A percentile compares a stretch with the other conserved stretches of the same genome.
Evolutionary conservation across 441 rosid species (phyloP).

Genomic region (Hura crepitans): DNA sequence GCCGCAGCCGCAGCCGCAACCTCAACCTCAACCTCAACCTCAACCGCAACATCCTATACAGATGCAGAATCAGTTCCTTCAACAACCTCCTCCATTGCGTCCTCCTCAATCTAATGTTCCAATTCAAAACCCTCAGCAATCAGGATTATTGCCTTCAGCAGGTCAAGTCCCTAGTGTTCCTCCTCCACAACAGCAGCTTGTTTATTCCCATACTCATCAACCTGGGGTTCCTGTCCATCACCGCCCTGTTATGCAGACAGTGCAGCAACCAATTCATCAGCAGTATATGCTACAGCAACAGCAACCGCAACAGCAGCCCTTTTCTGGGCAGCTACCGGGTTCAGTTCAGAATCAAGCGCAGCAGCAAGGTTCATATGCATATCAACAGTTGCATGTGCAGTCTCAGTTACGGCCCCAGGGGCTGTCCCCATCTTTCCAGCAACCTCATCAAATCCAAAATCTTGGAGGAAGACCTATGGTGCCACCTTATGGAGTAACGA

Average conservation of each 20-base stretch:
- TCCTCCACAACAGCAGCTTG: constrained; percentile 37
- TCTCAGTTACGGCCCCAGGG: constrained; percentile 46
- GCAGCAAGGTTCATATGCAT: constrained; percentile 39
- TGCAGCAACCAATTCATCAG: constrained; percentile 40
- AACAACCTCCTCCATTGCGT: constrained; percentile 41
- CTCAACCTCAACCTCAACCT: constrained; percentile 41
- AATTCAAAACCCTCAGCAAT: constrained; percentile 38
- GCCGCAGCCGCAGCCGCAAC: constrained; percentile 26
- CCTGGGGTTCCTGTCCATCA: constrained; percentile 40
- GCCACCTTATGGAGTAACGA: constrained; percentile 34
- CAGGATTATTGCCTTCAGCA: constrained; percentile 35
- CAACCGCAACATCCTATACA: constrained; percentile 37
- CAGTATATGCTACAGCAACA: constrained; percentile 40
- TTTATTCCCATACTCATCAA: constrained; percentile 39
- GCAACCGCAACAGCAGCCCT: constrained; percentile 44
- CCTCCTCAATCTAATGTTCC: constrained; percentile 39
- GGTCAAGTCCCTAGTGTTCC: constrained; percentile 31
- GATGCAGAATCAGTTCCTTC: constrained; percentile 45
- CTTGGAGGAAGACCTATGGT: constrained; percentile 35
- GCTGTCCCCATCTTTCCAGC: constrained; percentile 34
- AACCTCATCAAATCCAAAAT: constrained; percentile 36
- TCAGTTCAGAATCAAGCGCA: constrained; percentile 39
- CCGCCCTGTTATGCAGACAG: constrained; percentile 36
- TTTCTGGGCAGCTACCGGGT: constrained; percentile 40
- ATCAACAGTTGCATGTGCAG: constrained; percentile 43